Conservation (phyloP, 768 basidiomycete genomes). For the Ramaria sp. region DNA sequence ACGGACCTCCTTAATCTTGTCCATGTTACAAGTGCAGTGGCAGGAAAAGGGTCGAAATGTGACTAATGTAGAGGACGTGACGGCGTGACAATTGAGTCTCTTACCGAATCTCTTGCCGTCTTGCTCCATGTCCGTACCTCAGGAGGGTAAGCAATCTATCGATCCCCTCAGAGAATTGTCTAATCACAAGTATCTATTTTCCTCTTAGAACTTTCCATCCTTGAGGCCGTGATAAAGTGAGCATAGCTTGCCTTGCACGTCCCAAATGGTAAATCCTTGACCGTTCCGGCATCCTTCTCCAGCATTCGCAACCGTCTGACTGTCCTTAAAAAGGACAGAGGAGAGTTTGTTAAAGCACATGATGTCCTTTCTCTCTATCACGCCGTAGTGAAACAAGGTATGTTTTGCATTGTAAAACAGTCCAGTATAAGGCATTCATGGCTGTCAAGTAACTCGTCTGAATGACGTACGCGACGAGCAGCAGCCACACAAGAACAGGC, state of each 20-base stretch:
- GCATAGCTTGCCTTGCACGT: constrained; percentile 12
- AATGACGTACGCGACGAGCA: constrained; percentile 83
- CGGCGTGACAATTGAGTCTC: constrained; percentile 19
- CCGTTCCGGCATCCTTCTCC: background rate
- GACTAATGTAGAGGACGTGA: constrained; percentile 1
- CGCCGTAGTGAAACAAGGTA: constrained; percentile 88
- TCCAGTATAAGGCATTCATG: background rate
- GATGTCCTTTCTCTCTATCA: constrained; percentile 93
- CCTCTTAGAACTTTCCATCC: constrained; percentile 74
- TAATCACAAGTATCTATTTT: constrained; percentile 11
- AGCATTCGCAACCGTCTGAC: constrained; percentile 95
- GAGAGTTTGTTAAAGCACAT: constrained; percentile 83
- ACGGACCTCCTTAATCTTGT: constrained; percentile 37
- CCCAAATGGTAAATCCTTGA: constrained; percentile 1
- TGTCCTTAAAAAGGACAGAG: constrained; percentile 87
- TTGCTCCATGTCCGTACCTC: constrained; percentile 56
- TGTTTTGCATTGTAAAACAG: constrained; percentile 12
- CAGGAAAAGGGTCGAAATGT: background rate
- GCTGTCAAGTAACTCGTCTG: constrained; percentile 63
- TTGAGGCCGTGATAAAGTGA: constrained; percentile 90
- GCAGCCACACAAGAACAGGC: constrained; percentile 69
- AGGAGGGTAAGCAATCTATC: constrained; percentile 49
- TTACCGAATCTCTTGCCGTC: constrained; percentile 20
- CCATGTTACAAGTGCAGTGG: constrained; percentile 16
- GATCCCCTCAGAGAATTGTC: background rate